Base-by-base conservation (phyloP, 2,329 filamentous ascomycete species). In the Diaporthe citriasiana region DNA sequence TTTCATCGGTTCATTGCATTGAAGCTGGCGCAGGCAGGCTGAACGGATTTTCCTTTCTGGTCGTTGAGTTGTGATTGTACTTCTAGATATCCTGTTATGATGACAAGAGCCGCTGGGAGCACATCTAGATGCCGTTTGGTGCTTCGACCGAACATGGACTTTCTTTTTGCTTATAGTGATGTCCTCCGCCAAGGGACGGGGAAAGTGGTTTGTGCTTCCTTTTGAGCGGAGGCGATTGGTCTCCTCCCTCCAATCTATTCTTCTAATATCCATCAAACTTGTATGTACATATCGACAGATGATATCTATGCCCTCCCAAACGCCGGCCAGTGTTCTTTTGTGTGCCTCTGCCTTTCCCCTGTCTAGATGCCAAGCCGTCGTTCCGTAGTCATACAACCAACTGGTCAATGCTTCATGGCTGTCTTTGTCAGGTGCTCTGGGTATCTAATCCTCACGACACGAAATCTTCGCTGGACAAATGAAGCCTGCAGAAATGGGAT, bases 361-460 rank as follows among this genome's bases (percentile, higher is more conserved):
- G 55, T 75, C 69, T 75, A 74, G 71, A 74, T 71, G 72, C 74
- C 72, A 74, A 68, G 35, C 30, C 68, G 71, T 56, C 51, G 25
- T 59, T 50, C 71, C 71, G 51, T 75, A 74, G 35, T 73, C 59
- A 57, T 75, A 75, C 72, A 75, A 74, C 71, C 22, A 70, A 68
- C 42, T 25, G 33, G 30, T 40, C 63, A 68, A 68, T 51, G 33
- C 47, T 53, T 68, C 63, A 53, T 53, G 47, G 40, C 63, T 68
- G 19, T 40, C 8, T 40, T 51, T 51, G 45, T 66, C 51, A 63
- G 59, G 63, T 71, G 72, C 72, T 59, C 42, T 60, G 74, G 74
- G 74, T 74, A 74, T 74, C 72, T 70, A 56, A 71, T 72, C 56
- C n/a, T 70, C 53, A 70, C 17, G 63, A 66, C 63, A 53, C 19